Evolutionary conservation across 2,329 filamentous ascomycete genomes (phyloP).

Genomic region (Cucurbitaria berberidis): DNA sequence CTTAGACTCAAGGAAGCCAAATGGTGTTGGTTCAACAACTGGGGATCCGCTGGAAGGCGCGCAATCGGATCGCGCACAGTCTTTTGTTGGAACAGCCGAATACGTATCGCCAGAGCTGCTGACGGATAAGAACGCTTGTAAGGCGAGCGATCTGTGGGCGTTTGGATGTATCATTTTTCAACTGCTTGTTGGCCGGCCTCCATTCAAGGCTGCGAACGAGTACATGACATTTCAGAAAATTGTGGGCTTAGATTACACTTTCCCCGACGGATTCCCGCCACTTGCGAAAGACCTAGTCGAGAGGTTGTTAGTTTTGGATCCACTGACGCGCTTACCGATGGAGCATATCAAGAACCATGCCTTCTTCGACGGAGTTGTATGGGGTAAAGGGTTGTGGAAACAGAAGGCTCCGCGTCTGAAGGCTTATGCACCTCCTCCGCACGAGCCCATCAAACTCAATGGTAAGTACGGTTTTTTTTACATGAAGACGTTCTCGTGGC

Average conservation of each 20-base stretch:
- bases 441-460: conserved; percentile 66
- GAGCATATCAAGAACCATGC: conserved; percentile 97
- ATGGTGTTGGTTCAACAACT: conserved; percentile 45
- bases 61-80: conserved; percentile 79
- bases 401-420: conserved; percentile 86
- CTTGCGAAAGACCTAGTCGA: conserved; percentile 89
- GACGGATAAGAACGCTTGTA: conserved; percentile 95
- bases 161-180: conserved; percentile 99
- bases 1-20: conserved; percentile 63
- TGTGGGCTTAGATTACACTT: conserved; percentile 90
- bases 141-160: conserved; percentile 96
- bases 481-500: conserved; percentile 9
- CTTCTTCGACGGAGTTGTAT: conserved; percentile 87
- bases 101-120: conserved; percentile 98
- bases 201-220: conserved; percentile 95
- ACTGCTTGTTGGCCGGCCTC: conserved; percentile 89
- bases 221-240: conserved; percentile 99
- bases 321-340: conserved; percentile 80
- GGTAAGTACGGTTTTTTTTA: conserved; percentile 41
- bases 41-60: conserved; percentile 61
- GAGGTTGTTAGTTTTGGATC: conserved; percentile 87
- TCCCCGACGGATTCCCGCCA: conserved; percentile 84
- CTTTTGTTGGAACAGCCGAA: conserved; percentile 96
- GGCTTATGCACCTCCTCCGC: conserved; percentile 77
- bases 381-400: conserved; percentile 86